Conservation (phyloP, 148 eudicot species). For the Rhododendron mucronatum region DNA sequence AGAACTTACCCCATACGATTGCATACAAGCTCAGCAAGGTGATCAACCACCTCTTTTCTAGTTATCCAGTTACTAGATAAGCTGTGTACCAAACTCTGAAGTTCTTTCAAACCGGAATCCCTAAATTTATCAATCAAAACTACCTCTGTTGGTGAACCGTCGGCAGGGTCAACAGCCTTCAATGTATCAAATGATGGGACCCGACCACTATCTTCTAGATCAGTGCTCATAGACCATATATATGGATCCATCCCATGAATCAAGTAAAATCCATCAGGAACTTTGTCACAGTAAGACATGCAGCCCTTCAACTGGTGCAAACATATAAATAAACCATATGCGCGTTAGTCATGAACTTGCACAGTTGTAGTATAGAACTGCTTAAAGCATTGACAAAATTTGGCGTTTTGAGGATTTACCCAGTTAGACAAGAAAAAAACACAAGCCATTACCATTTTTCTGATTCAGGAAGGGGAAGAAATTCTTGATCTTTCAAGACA, state of each 20-base stretch:
- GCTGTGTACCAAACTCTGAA: slow-evolving; percentile 33
- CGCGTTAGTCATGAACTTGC: neutral
- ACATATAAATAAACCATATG: slow-evolving; percentile 10
- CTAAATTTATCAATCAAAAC: slow-evolving; percentile 45
- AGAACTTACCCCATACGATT: slow-evolving; percentile 58
- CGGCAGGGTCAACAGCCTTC: slow-evolving; percentile 38
- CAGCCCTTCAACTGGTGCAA: slow-evolving; percentile 58
- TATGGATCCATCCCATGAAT: slow-evolving; percentile 75
- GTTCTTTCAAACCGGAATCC: slow-evolving; percentile 56
- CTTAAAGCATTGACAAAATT: neutral
- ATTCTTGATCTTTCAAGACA: neutral
- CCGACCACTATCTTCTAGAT: slow-evolving; percentile 54
- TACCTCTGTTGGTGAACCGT: slow-evolving; percentile 43
- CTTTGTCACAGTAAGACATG: slow-evolving; percentile 59
- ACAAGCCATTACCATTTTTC: neutral
- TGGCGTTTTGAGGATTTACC: neutral
- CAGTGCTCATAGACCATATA: slow-evolving; percentile 63
- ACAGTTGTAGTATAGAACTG: neutral
- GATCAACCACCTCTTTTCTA: slow-evolving; percentile 48
- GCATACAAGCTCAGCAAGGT: slow-evolving; percentile 57
- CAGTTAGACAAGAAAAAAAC: slow-evolving; percentile 2
- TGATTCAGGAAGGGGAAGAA: neutral
- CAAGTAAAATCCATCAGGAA: slow-evolving; percentile 70
- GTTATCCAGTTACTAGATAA: slow-evolving; percentile 35
- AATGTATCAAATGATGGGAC: slow-evolving; percentile 62